Evolutionary conservation across 352 stramenopile genomes (phyloP), one percentile per base, ranked within the genome.

Genomic region (Plasmopara halstedii): DNA sequence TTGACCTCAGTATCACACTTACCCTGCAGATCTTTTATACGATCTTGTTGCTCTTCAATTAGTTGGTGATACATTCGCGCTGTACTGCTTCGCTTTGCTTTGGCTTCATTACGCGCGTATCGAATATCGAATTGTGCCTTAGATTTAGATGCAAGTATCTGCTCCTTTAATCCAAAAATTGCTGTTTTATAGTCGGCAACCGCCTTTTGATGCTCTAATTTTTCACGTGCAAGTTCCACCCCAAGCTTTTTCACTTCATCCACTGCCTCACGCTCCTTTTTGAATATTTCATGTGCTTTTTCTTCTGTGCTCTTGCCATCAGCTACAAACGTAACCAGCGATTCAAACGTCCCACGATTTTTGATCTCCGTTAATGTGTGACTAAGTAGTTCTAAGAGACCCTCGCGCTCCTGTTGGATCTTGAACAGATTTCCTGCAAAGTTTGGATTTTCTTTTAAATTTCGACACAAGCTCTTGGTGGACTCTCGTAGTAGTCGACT

Each of bases 381-480:
- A 4, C 58, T 57, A 1, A 95, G 42, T 21, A 94, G 57, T 51
- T 92, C 75, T 19, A 93, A 65, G 10, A 97, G 54, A 14, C 65
- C 72, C 21, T 87, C 79, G 13, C 87, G 70, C 50, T 97, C 89
- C 31, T 94, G 71, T 58, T 96, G 85, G 50, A 97, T 95, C 62
- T 97, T 96, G 31, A 94, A 56, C 21, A 96, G 65, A 50, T 96
- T 97, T 1, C 82, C 85, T 1, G 73, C 85, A 40, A 97, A 93
- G 46, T 97, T 96, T 5, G 88, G 85, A 58, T 96, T 97, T 61
- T 97, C 76, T 54, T 95, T 96, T 10, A 97, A 69, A 47, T 95
- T 97, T 14, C 83, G 71, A 49, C 85, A 96, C 22, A 97, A 57
- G 36, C 84, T 95, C 51, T 95, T 94, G 51, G 88, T 97, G 8